These are phyloP conservation scores for Mimosa bimucronata DNA, from an alignment of 306 rosid genomes.

Conservation along the genomic window DNA sequence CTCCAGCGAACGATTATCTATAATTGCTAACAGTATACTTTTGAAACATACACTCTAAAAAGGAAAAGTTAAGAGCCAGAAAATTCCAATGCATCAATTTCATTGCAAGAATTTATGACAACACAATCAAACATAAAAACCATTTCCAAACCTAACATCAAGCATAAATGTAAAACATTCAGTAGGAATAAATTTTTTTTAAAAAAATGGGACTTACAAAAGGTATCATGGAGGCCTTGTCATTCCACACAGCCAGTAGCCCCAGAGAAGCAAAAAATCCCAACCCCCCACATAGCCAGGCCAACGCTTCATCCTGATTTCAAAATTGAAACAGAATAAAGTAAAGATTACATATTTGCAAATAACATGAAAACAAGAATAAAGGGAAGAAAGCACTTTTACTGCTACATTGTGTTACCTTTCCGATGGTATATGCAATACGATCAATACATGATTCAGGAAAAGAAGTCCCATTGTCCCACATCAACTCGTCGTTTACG, in stretches of 20 bases:
- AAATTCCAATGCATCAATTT: neutral
- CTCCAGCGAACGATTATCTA: neutral
- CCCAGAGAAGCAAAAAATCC: conserved; percentile 77
- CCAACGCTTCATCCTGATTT: conserved; percentile 89
- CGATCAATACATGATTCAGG: conserved; percentile 99
- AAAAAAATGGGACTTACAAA: conserved; percentile 55
- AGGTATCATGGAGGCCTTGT: conserved; percentile 85
- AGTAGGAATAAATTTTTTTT: too few species aligned
- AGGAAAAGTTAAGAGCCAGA: neutral
- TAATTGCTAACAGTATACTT: neutral
- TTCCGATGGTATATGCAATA: conserved; percentile 91
- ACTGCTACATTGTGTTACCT: conserved; percentile 47
- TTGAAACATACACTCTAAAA: neutral
- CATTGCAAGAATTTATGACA: neutral
- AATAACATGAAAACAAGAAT: neutral
- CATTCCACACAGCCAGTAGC: conserved; percentile 83
- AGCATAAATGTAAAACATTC: neutral
- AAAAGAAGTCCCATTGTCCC: conserved; percentile 92
- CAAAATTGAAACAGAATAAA: conserved; percentile 1
- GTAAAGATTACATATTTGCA: neutral
- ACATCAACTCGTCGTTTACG: conserved; percentile 75
- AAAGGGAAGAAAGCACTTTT: neutral
- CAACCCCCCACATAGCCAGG: conserved; percentile 93
- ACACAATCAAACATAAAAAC: too few species aligned
- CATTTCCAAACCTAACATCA: too few species aligned